Evolutionary conservation across 2,329 filamentous ascomycete species (phyloP).

Genomic region (Leptodontidium sp.): DNA sequence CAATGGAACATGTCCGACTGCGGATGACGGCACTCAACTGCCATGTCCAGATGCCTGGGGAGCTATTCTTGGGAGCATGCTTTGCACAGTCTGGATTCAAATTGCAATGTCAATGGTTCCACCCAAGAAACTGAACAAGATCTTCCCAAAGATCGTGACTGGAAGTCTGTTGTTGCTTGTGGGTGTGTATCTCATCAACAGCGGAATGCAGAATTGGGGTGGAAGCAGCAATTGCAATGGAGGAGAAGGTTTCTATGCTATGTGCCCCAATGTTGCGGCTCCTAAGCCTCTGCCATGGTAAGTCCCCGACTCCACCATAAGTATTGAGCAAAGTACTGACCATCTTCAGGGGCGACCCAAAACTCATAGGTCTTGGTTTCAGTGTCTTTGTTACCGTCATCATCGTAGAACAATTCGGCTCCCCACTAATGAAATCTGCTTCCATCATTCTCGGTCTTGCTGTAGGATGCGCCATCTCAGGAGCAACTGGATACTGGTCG

Average conservation of each 20-base stretch:
- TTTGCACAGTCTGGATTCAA: slow-evolving; percentile 62
- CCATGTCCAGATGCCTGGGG: slow-evolving; percentile 74
- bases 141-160: slow-evolving; percentile 75
- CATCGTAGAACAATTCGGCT: slow-evolving; percentile 72
- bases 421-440: slow-evolving; percentile 74
- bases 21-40: slow-evolving; percentile 62
- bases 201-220: slow-evolving; percentile 74
- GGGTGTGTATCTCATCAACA: slow-evolving; percentile 68
- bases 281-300: slow-evolving; percentile 66
- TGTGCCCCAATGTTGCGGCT: slow-evolving; percentile 66
- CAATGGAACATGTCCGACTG: slow-evolving; percentile 68
- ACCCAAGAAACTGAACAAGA: slow-evolving; percentile 63
- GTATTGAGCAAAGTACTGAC: too few relatives aligned
- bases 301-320: background rate
- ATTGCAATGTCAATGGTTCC: slow-evolving; percentile 71
- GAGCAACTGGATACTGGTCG: slow-evolving; percentile 71
- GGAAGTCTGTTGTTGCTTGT: slow-evolving; percentile 73
- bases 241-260: slow-evolving; percentile 56
- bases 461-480: slow-evolving; percentile 73
- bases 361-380: slow-evolving; percentile 74
- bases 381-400: slow-evolving; percentile 73
- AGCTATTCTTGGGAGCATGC: slow-evolving; percentile 64
- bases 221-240: slow-evolving; percentile 64
- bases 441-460: slow-evolving; percentile 71
- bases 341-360: slow-evolving; percentile 59